A percentile compares a stretch with the other conserved stretches of the same genome.
Evolutionary conservation across 2,329 filamentous ascomycete genomes (phyloP).

Genomic region (Botrytis byssoidea): DNA sequence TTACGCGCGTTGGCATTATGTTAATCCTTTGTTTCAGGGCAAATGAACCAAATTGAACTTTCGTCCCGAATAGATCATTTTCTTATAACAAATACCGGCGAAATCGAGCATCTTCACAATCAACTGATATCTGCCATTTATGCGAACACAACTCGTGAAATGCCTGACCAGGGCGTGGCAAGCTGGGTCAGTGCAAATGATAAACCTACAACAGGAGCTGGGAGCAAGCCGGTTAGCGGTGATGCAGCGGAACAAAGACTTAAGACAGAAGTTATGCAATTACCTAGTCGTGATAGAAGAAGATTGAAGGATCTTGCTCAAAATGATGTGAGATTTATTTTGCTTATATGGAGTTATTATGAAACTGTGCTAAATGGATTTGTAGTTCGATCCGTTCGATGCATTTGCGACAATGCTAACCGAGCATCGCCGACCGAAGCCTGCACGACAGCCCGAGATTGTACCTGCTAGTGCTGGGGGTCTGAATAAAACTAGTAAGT

Average conservation of each 20-base stretch:
- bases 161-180: constrained; percentile 65
- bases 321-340: constrained; percentile 53
- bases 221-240: constrained; percentile 61
- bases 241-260: constrained; percentile 64
- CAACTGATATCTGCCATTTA: constrained; percentile 66
- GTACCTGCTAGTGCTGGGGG: constrained; percentile 68
- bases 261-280: constrained; percentile 69
- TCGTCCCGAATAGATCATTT: constrained; percentile 59
- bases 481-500: constrained; percentile 68
- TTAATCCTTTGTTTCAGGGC: constrained; percentile 48
- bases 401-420: constrained; percentile 38
- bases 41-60: constrained; percentile 62
- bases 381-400: constrained; percentile 37
- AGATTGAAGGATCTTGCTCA: constrained; percentile 63
- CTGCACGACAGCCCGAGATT: constrained; percentile 53
- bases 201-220: constrained; percentile 57
- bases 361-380: not conserved
- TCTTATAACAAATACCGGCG: constrained; percentile 51
- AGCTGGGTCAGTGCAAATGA: constrained; percentile 72
- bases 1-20: constrained; percentile 17
- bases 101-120: constrained; percentile 64
- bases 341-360: not conserved
- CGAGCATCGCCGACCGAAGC: constrained; percentile 40
- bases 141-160: constrained; percentile 67
- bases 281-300: constrained; percentile 63